These are phyloP conservation scores for Alternaria incomplexa DNA, from an alignment of 2,329 filamentous ascomycete genomes.

Conservation along the genomic window DNA sequence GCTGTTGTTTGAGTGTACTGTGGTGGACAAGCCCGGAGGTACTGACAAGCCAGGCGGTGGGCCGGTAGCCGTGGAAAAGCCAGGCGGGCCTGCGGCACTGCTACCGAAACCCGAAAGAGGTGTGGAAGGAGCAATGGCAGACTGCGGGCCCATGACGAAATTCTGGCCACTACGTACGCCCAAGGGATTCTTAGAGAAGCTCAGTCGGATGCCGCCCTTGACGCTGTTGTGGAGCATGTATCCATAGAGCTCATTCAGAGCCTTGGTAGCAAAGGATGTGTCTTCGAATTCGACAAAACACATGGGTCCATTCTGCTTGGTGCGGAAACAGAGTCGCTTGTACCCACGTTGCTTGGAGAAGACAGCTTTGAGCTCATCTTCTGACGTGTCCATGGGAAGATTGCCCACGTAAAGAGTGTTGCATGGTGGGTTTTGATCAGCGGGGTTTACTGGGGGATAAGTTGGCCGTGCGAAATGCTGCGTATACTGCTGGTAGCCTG, in stretches of 20 bases:
- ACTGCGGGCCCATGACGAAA: slow-evolving; percentile 59
- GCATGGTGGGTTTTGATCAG: slow-evolving; percentile 95
- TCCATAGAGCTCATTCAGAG: slow-evolving; percentile 88
- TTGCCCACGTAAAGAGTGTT: slow-evolving; percentile 99
- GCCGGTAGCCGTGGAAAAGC: slow-evolving; percentile 71
- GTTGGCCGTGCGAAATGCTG: slow-evolving; percentile 68
- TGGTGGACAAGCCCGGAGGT: slow-evolving; percentile 70
- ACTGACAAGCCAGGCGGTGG: slow-evolving; percentile 82
- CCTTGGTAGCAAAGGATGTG: slow-evolving; percentile 87
- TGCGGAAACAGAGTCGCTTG: slow-evolving; percentile 92
- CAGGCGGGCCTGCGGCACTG: slow-evolving; percentile 59
- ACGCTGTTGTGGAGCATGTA: slow-evolving; percentile 86
- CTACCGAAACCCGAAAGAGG: slow-evolving; percentile 65
- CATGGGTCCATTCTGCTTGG: slow-evolving; percentile 95
- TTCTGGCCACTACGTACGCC: slow-evolving; percentile 83
- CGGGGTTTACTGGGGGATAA: slow-evolving; percentile 87
- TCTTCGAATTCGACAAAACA: slow-evolving; percentile 99
- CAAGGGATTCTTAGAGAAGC: slow-evolving; percentile 96
- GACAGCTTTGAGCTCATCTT: slow-evolving; percentile 92
- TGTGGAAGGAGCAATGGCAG: slow-evolving; percentile 57
- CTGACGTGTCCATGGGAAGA: slow-evolving; percentile 86
- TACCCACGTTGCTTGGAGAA: slow-evolving; percentile 95
- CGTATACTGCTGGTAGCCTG: slow-evolving; percentile 62
- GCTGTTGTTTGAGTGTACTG: slow-evolving; percentile 36
- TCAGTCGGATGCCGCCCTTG: slow-evolving; percentile 92